A percentile compares a stretch with the other conserved stretches of the same genome.
Conservation (phyloP, 2,329 filamentous ascomycete species). For the Diaporthe capsici region DNA sequence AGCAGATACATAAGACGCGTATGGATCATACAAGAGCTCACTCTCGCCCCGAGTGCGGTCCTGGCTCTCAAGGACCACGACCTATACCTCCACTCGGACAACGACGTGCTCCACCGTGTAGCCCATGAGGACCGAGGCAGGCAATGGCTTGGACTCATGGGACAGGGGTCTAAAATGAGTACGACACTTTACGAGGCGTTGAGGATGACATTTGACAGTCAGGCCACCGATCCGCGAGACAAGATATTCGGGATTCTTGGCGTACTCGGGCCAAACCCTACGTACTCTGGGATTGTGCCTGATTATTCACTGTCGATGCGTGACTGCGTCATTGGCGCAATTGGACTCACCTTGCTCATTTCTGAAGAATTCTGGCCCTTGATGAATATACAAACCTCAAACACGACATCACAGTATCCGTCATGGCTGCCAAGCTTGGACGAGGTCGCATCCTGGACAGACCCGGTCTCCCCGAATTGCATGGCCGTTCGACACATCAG, state of each 20-base stretch:
- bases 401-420: not conserved
- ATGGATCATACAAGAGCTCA: slow-evolving; percentile 8
- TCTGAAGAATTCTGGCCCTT: not conserved
- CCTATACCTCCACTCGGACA: not conserved
- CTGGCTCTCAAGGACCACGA: not conserved
- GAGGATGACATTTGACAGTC: not conserved
- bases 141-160: too few species aligned
- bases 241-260: not conserved
- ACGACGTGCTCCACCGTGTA: too few species aligned
- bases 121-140: too few species aligned
- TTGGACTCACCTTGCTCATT: not conserved
- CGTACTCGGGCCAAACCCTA: not conserved
- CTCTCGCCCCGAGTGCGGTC: not conserved
- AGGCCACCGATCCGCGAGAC: not conserved
- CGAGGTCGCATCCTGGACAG: not conserved
- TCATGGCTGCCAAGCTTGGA: not conserved
- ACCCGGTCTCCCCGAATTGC: too few species aligned
- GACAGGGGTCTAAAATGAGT: not conserved
- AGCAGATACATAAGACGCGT: not conserved
- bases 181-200: not conserved
- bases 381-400: not conserved
- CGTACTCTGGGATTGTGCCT: not conserved
- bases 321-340: not conserved
- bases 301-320: not conserved
- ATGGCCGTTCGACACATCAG: too few species aligned